Percentiles rank a stretch among this genome's conserved stretches.
phyloP scores from a whole-genome alignment of 345 rosid genomes.

The Eucalyptus pauciflora region DNA sequence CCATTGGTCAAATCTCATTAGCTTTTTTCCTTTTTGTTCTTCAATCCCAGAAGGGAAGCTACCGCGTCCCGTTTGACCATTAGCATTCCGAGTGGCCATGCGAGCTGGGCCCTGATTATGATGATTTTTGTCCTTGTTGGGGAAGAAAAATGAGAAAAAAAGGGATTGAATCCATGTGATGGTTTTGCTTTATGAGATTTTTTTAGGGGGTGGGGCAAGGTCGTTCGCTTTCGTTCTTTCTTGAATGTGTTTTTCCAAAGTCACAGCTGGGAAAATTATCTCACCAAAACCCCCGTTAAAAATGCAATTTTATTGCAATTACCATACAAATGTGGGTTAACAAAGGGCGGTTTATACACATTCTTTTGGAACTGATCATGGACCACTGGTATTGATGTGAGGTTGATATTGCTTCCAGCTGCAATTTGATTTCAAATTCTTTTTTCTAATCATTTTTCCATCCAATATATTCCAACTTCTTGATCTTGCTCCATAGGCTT shows the following conservation, averaged over 20 bases:
- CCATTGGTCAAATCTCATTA: not conserved
- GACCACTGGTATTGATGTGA: not conserved
- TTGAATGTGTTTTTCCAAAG: not conserved
- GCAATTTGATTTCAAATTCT: not conserved
- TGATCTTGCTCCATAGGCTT: not conserved
- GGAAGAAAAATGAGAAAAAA: not conserved
- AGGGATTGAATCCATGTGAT: not conserved
- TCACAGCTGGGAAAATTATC: not conserved
- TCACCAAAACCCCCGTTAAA: not conserved
- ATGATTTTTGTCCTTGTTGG: not conserved
- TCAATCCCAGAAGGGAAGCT: not conserved
- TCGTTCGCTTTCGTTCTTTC: not conserved
- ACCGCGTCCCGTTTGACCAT: not conserved
- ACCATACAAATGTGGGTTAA: not conserved
- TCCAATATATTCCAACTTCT: not conserved
- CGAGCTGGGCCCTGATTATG: not conserved
- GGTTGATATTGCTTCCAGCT: not conserved
- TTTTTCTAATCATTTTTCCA: not conserved
- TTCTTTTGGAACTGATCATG: not conserved
- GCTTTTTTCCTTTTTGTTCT: not conserved
- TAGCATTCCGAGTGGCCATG: not conserved
- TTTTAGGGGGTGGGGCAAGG: not conserved
- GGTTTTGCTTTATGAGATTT: not conserved
- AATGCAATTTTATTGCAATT: not conserved
- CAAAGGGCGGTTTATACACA: not conserved